Evolutionary conservation across 139 green algal genomes (phyloP).

Genomic region (Picochlorum costavermella): DNA sequence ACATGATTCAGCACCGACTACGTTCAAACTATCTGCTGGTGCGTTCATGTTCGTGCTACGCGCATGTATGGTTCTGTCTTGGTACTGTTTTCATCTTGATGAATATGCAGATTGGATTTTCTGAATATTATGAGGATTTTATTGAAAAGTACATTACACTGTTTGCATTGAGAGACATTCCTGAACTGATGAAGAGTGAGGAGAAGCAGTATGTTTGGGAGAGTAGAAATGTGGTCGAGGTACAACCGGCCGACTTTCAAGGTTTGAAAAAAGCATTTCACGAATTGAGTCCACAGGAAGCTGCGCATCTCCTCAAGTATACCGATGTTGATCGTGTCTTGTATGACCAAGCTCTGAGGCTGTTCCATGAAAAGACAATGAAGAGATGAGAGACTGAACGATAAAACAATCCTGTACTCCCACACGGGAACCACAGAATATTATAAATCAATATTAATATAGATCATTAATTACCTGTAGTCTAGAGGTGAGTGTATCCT

Average conservation of each 20-base stretch:
- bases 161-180: not conserved
- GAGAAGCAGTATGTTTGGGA: not conserved
- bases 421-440: no score
- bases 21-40: not conserved
- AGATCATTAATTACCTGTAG: no score
- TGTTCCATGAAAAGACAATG: not conserved
- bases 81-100: no score
- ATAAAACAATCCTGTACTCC: not conserved
- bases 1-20: not conserved
- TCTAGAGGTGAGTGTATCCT: no score
- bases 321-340: not conserved
- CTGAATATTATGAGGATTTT: conserved; percentile 7
- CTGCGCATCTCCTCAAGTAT: not conserved
- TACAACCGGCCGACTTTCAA: not conserved
- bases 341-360: not conserved
- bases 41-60: no score
- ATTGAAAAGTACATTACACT: not conserved
- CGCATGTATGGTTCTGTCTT: no score
- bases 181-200: not conserved
- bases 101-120: not conserved
- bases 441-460: no score
- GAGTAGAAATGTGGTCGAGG: not conserved
- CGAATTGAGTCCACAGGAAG: not conserved
- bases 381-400: not conserved
- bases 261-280: not conserved